Evolutionary conservation across 108 stramenopile genomes (phyloP).

Genomic region (Nannochloropsis granulata): DNA sequence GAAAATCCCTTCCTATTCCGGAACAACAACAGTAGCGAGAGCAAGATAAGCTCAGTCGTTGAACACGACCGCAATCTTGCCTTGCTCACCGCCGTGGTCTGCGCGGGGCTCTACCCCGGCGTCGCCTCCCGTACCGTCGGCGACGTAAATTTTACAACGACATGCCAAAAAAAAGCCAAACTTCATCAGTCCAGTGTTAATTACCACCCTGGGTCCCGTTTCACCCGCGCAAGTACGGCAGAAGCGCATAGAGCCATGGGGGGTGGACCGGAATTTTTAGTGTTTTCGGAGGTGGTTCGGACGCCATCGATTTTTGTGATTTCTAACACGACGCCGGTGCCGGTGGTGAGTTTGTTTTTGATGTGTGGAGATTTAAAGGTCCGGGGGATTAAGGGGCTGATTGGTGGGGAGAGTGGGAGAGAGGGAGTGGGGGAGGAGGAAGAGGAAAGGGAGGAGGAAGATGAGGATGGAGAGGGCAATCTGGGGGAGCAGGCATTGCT

Average conservation of each 20-base stretch:
- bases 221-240: neutral
- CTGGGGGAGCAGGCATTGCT: constrained; percentile 1
- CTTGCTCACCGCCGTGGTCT: constrained; percentile 32
- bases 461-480: neutral
- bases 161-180: constrained; percentile 1
- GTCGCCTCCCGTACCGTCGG: constrained; percentile 22
- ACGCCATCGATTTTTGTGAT: constrained; percentile 22
- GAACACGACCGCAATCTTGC: constrained; percentile 12
- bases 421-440: neutral
- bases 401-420: neutral
- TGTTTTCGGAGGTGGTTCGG: constrained; percentile 16
- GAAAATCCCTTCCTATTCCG: neutral
- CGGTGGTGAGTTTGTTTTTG: constrained; percentile 17
- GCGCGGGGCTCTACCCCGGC: constrained; percentile 41
- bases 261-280: neutral
- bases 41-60: neutral
- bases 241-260: neutral
- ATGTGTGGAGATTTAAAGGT: constrained; percentile 27
- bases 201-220: neutral
- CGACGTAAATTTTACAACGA: constrained; percentile 11
- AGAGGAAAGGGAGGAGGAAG: neutral
- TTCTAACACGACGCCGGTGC: constrained; percentile 18
- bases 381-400: neutral
- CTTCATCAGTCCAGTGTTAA: constrained; percentile 23
- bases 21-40: neutral